phyloP scores from a whole-genome alignment of 768 basidiomycete species.

The Piloderma croceum region DNA sequence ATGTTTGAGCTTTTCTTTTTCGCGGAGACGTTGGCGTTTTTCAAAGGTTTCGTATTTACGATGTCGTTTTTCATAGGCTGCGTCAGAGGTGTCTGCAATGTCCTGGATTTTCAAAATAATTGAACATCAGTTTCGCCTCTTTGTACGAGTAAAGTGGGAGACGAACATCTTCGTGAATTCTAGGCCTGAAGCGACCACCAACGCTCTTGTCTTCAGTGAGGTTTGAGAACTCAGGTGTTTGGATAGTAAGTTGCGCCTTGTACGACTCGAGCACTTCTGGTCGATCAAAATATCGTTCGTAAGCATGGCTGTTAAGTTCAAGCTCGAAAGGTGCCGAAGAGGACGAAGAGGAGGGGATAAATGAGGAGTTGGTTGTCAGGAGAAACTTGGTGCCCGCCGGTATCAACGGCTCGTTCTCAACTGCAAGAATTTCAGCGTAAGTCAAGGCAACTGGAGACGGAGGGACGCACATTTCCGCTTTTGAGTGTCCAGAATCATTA shows the following conservation, averaged over 20 bases:
- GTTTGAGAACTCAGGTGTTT: slow-evolving; percentile 66
- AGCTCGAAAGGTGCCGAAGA: slow-evolving; percentile 28
- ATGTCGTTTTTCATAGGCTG: slow-evolving; percentile 76
- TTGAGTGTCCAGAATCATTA: slow-evolving; percentile 78
- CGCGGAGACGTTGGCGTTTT: slow-evolving; percentile 76
- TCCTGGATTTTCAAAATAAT: slow-evolving; percentile 43
- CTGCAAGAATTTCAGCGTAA: slow-evolving; percentile 33
- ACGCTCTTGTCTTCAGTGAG: slow-evolving; percentile 47
- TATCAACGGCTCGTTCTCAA: slow-evolving; percentile 67
- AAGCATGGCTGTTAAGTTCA: slow-evolving; percentile 52
- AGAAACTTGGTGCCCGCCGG: slow-evolving; percentile 61
- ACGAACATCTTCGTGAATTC: slow-evolving; percentile 67
- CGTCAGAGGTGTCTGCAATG: slow-evolving; percentile 69
- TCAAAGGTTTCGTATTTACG: slow-evolving; percentile 84
- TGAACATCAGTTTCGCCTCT: too few relatives aligned
- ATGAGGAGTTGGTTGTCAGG: slow-evolving; percentile 64
- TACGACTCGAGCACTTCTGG: slow-evolving; percentile 71
- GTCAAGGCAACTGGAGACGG: slow-evolving; percentile 5
- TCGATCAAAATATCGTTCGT: slow-evolving; percentile 72
- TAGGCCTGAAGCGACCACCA: slow-evolving; percentile 65
- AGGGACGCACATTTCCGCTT: slow-evolving; percentile 63
- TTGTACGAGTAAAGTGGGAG: slow-evolving; percentile 3
- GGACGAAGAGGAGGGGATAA: slow-evolving; percentile 37
- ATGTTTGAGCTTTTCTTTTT: slow-evolving; percentile 88
- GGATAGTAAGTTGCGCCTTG: slow-evolving; percentile 63